Base-by-base conservation (phyloP, 1,139 yeast genomes). In the Candida neerlandica region DNA sequence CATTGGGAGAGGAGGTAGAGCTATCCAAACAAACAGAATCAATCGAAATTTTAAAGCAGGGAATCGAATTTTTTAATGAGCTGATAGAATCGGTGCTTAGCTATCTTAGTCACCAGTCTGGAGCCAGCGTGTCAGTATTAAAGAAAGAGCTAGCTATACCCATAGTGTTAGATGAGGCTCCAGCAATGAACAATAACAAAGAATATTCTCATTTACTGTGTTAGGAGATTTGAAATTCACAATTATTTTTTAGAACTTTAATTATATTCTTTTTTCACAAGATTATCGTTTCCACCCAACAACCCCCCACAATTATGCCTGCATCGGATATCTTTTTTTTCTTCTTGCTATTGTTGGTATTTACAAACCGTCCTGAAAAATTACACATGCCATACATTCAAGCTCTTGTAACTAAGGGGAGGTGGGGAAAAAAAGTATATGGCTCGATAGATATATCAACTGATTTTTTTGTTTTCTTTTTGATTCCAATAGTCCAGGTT, bases 111-210 rank as follows among this genome's bases (percentile, higher is more conserved):
- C 46, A 45, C 34, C 48, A 50, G 18, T 19, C 55, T 1, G 51
- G 51, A 11, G 12, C 51, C 1, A 16, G 43, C 15, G 27, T 26
- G 14, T 16, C 32, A 2, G 48, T 39, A n/a, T 45, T 57, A 33
- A 51, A 54, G 44, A 33, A 41, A 2, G 60, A 58, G 46, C 52
- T 59, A 23, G 53, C 52, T 11, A 54, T 59, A 19, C 62, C 62
- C 2, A 21, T 38, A 5, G 60, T 58, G 23, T 54, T 58, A 15
- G 59, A 56, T 1, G 56, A 57, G 15, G 38, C 47, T 19, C 47
- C 47, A 1, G 15, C 3, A 14, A 19, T 37, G 3, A 21, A 11
- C 41, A 21, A 12, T 37, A 12, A 10, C 41, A 29, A 27, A 37
- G 41, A 7, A 12, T 12, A n/a, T 21, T 10, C 15, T 10, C 21